These are phyloP conservation scores for Lentinula edodes DNA, from an alignment of 768 basidiomycete genomes.

Conservation along the genomic window DNA sequence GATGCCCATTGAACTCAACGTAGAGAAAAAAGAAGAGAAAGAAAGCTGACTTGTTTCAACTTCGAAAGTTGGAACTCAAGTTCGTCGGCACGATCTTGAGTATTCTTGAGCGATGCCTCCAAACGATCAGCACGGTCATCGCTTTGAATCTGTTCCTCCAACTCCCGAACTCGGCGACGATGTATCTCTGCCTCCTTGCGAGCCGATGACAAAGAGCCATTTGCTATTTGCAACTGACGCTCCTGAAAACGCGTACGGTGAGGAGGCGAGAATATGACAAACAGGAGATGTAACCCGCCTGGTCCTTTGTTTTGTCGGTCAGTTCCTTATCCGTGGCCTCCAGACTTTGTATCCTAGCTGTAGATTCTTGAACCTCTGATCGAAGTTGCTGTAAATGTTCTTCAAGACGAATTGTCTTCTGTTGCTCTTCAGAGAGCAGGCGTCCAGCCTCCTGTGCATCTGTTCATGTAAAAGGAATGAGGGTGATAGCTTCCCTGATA, in stretches of 20 bases:
- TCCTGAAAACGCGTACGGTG: conserved; percentile 43
- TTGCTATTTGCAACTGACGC: conserved; percentile 66
- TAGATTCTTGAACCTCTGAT: conserved; percentile 28
- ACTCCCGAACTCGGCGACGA: conserved; percentile 56
- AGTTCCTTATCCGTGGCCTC: conserved; percentile 51
- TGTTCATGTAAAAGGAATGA: conserved; percentile 14
- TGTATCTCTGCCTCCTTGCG: conserved; percentile 49
- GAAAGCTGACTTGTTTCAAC: conserved; percentile 58
- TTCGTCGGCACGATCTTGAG: conserved; percentile 78
- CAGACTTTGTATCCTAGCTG: conserved; percentile 33
- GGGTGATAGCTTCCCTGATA: not conserved
- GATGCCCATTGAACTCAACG: not conserved
- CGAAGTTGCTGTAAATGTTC: conserved; percentile 39
- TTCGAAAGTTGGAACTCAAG: conserved; percentile 79
- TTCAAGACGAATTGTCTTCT: conserved; percentile 32
- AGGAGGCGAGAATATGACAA: not conserved
- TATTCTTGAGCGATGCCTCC: conserved; percentile 68
- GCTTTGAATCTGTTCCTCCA: conserved; percentile 78
- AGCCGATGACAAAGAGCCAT: conserved; percentile 45
- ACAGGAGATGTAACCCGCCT: conserved; percentile 27
- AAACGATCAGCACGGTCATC: conserved; percentile 77
- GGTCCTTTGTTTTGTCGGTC: conserved; percentile 46
- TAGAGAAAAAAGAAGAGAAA: not conserved
- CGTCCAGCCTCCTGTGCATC: conserved; percentile 39
- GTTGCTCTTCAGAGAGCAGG: conserved; percentile 36